These are phyloP conservation scores for Populus hybrid DNA, from an alignment of 441 rosid genomes.

Conservation along the genomic window DNA sequence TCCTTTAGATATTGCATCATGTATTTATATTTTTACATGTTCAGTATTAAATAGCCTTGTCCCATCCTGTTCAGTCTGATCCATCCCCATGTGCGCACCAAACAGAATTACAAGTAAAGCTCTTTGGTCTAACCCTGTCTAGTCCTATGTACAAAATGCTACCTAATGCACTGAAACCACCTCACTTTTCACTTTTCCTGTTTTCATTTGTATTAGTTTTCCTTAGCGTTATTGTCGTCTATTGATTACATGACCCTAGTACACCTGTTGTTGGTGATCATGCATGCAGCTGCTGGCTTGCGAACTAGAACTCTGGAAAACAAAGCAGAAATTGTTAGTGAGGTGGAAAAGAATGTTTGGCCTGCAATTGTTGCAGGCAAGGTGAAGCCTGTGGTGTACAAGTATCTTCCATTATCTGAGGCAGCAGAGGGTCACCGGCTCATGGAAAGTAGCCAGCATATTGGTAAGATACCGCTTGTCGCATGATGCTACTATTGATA, in stretches of 20 bases:
- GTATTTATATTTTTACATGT: not conserved
- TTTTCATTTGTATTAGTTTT: not conserved
- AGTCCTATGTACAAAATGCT: not conserved
- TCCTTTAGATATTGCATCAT: not conserved
- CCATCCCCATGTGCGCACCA: not conserved
- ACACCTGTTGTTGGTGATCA: not conserved
- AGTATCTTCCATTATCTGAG: slow-evolving; percentile 46
- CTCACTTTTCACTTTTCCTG: not conserved
- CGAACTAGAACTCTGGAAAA: slow-evolving; percentile 59
- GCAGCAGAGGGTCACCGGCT: slow-evolving; percentile 77
- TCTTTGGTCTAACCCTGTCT: not conserved
- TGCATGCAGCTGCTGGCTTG: slow-evolving; percentile 59
- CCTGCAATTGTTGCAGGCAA: slow-evolving; percentile 64
- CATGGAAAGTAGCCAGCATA: slow-evolving; percentile 70
- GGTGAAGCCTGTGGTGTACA: slow-evolving; percentile 68
- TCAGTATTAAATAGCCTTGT: not conserved
- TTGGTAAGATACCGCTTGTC: slow-evolving; percentile 70
- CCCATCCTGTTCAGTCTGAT: not conserved
- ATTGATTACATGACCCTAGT: not conserved
- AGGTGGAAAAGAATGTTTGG: slow-evolving; percentile 82
- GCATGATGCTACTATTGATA: slow-evolving; percentile 24
- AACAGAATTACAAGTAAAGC: not conserved
- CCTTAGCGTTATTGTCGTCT: not conserved
- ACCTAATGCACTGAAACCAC: not conserved
- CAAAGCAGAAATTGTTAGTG: slow-evolving; percentile 62